Evolutionary conservation across 352 stramenopile species (phyloP).

Genomic region (Globisporangium yorkense): DNA sequence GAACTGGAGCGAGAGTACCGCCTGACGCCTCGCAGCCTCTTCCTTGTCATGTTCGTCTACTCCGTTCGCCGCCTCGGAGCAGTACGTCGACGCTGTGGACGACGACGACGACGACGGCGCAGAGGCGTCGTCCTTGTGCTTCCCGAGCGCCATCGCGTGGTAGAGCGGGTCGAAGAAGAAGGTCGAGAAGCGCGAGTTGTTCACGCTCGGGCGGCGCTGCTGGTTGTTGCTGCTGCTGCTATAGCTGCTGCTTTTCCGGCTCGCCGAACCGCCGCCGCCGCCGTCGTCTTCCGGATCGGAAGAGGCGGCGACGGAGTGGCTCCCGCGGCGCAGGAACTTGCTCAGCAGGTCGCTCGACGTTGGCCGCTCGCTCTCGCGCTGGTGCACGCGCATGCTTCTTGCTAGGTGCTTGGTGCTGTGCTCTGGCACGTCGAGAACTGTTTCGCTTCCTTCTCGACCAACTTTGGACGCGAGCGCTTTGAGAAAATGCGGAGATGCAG

Average conservation of each 20-base stretch:
- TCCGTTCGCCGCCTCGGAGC: background rate
- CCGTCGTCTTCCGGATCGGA: slow-evolving; percentile 4
- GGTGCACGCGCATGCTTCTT: slow-evolving; percentile 11
- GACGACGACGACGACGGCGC: background rate
- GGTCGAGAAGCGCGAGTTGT: slow-evolving; percentile 12
- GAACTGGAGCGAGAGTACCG: slow-evolving; percentile 9
- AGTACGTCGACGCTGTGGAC: background rate
- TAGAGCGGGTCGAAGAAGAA: slow-evolving; percentile 18
- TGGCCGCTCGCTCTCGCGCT: slow-evolving; percentile 11
- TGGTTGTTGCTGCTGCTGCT: slow-evolving; percentile 8
- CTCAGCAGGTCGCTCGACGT: slow-evolving; percentile 17
- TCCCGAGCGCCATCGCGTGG: slow-evolving; percentile 15
- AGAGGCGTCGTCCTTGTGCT: slow-evolving; percentile 8
- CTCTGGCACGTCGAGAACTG: too few relatives aligned
- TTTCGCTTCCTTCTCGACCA: too few relatives aligned
- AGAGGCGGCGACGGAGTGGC: background rate
- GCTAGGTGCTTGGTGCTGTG: too few relatives aligned
- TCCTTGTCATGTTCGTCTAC: background rate
- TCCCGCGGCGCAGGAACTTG: slow-evolving; percentile 19
- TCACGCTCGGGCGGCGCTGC: slow-evolving; percentile 11
- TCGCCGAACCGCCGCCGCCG: background rate
- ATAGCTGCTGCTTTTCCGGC: slow-evolving; percentile 5
- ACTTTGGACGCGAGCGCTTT: too few relatives aligned
- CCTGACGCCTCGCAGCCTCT: slow-evolving; percentile 5
- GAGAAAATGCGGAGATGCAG: too few relatives aligned